Conservation (phyloP, 805 yeast species). For the Saccharomycopsis microspora region DNA sequence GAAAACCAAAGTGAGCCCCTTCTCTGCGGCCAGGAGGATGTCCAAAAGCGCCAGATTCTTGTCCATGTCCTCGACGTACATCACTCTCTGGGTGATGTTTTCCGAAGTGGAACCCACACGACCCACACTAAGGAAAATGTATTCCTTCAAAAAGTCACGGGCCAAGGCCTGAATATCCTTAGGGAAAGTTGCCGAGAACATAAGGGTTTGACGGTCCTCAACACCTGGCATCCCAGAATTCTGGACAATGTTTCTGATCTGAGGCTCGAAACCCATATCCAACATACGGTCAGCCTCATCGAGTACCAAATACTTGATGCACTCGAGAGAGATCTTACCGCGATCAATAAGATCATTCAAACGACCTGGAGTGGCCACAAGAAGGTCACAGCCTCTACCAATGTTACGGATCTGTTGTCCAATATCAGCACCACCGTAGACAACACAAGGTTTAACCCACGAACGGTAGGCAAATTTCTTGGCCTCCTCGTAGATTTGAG, state of each 20-base stretch:
- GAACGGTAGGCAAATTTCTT: constrained; percentile 94
- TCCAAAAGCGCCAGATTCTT: constrained; percentile 74
- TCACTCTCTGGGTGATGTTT: constrained; percentile 89
- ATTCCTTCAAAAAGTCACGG: constrained; percentile 90
- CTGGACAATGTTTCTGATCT: constrained; percentile 95
- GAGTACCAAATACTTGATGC: constrained; percentile 85
- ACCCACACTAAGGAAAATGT: constrained; percentile 94
- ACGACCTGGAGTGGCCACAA: constrained; percentile 99
- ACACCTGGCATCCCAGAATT: constrained; percentile 97
- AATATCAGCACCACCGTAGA: constrained; percentile 97
- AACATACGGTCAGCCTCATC: constrained; percentile 99
- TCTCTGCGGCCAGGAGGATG: constrained; percentile 68
- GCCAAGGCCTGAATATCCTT: constrained; percentile 95
- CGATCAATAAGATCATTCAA: constrained; percentile 90
- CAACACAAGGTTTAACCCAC: constrained; percentile 95
- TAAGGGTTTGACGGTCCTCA: constrained; percentile 84
- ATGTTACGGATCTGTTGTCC: constrained; percentile 78
- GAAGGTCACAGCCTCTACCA: constrained; percentile 87
- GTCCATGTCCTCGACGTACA: constrained; percentile 87
- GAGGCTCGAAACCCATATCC: constrained; percentile 99
- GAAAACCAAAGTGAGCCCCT: constrained; percentile 84
- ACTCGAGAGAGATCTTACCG: constrained; percentile 80
- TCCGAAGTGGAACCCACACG: constrained; percentile 99
- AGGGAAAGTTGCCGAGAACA: constrained; percentile 99
- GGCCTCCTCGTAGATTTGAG: constrained; percentile 94